A percentile compares a stretch with the other conserved stretches of the same genome.
phyloP scores from a whole-genome alignment of 2,329 filamentous ascomycete genomes.

The Pseudogymnoascus sp. region DNA sequence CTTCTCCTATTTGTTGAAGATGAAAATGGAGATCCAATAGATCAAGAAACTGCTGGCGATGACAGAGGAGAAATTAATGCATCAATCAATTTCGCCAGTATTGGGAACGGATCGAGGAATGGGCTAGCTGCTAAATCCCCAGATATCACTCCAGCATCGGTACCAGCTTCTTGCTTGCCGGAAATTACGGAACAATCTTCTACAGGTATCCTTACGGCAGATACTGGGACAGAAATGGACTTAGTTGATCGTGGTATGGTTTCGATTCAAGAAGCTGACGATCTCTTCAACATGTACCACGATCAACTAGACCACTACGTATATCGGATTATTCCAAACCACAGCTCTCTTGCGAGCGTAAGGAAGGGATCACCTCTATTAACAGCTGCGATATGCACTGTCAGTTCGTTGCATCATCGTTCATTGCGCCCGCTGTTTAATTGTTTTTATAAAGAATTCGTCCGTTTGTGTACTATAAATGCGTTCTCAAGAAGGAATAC shows the following conservation, averaged over 20 bases:
- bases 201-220: background rate
- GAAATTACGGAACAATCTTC: background rate
- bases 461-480: slow-evolving; percentile 8
- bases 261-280: slow-evolving; percentile 21
- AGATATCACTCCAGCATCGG: background rate
- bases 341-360: slow-evolving; percentile 21
- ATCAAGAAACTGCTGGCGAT: slow-evolving; percentile 10
- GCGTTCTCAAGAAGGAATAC: slow-evolving; percentile 15
- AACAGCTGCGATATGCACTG: slow-evolving; percentile 28
- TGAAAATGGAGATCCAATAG: slow-evolving; percentile 8
- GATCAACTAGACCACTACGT: slow-evolving; percentile 27
- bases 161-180: background rate
- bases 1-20: slow-evolving; percentile 10
- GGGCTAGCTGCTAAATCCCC: background rate
- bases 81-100: background rate
- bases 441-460: slow-evolving; percentile 13
- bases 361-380: slow-evolving; percentile 27
- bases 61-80: background rate
- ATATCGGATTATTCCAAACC: slow-evolving; percentile 26
- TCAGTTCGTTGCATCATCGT: slow-evolving; percentile 21
- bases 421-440: slow-evolving; percentile 12
- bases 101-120: background rate
- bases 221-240: slow-evolving; percentile 14
- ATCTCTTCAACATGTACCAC: slow-evolving; percentile 26
- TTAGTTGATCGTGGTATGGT: slow-evolving; percentile 24